phyloP scores from a whole-genome alignment of 257 asterid species.

The Solanum virginianum region DNA sequence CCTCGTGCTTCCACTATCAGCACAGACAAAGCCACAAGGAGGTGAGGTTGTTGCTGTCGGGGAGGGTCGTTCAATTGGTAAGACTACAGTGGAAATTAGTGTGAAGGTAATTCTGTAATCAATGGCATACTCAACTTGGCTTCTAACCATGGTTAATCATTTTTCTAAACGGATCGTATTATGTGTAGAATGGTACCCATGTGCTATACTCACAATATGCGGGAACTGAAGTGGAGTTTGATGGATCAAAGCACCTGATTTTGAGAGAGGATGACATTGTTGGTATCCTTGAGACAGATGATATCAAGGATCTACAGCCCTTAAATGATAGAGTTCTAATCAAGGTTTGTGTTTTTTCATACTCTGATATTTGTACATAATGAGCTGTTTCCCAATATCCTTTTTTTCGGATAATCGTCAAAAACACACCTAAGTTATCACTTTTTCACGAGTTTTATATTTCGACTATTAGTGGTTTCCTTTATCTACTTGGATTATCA shows the following conservation, averaged over 20 bases:
- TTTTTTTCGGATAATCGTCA: background rate
- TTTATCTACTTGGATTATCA: background rate
- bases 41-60: constrained; percentile 97
- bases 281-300: constrained; percentile 81
- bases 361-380: background rate
- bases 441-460: background rate
- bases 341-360: constrained; percentile 31
- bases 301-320: constrained; percentile 75
- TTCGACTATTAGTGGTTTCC: background rate
- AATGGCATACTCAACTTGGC: background rate
- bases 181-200: constrained; percentile 60
- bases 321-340: constrained; percentile 82
- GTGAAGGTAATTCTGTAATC: constrained; percentile 40
- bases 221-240: constrained; percentile 86
- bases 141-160: background rate
- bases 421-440: background rate
- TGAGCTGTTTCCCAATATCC: background rate
- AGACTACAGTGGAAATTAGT: constrained; percentile 55
- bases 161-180: background rate
- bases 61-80: constrained; percentile 79
- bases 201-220: constrained; percentile 85
- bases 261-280: constrained; percentile 92
- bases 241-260: constrained; percentile 72
- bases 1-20: constrained; percentile 64
- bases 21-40: constrained; percentile 67